Evolutionary conservation across 1,284 basidiomycete species (phyloP).

Genomic region (Moesziomyces parantarcticus): DNA sequence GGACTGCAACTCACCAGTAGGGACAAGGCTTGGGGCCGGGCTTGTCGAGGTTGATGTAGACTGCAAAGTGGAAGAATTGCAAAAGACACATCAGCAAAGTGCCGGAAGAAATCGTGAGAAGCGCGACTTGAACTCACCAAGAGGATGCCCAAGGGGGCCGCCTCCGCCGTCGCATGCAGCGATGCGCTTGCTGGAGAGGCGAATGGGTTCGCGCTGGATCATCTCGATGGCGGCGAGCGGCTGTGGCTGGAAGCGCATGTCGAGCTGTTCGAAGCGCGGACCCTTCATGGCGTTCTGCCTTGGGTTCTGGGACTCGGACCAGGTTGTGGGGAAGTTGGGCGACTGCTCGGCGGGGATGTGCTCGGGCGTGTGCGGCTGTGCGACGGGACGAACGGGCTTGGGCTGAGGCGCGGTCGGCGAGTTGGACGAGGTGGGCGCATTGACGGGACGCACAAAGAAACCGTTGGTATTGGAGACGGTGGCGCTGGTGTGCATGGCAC

Average conservation of each 20-base stretch:
- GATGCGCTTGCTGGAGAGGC: constrained; percentile 81
- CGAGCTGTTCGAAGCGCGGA: constrained; percentile 91
- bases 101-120: too few relatives aligned
- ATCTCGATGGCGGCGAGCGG: constrained; percentile 92
- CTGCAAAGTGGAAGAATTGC: constrained; percentile 71
- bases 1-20: constrained; percentile 53
- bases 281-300: constrained; percentile 74
- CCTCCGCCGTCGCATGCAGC: constrained; percentile 88
- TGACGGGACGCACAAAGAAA: constrained; percentile 49
- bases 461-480: constrained; percentile 16
- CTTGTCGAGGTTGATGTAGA: constrained; percentile 87
- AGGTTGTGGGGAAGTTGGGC: constrained; percentile 60
- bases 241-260: constrained; percentile 84
- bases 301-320: constrained; percentile 57
- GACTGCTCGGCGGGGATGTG: constrained; percentile 51
- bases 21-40: constrained; percentile 64
- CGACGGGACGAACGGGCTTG: constrained; percentile 46
- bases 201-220: constrained; percentile 84
- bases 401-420: constrained; percentile 37
- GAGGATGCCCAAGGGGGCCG: constrained; percentile 95
- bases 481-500: constrained; percentile 22
- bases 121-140: too few relatives aligned
- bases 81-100: too few relatives aligned
- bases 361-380: constrained; percentile 56
- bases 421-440: constrained; percentile 53